Evolutionary conservation across 352 stramenopile genomes (phyloP).

Genomic region (Phytopythium montanum): DNA sequence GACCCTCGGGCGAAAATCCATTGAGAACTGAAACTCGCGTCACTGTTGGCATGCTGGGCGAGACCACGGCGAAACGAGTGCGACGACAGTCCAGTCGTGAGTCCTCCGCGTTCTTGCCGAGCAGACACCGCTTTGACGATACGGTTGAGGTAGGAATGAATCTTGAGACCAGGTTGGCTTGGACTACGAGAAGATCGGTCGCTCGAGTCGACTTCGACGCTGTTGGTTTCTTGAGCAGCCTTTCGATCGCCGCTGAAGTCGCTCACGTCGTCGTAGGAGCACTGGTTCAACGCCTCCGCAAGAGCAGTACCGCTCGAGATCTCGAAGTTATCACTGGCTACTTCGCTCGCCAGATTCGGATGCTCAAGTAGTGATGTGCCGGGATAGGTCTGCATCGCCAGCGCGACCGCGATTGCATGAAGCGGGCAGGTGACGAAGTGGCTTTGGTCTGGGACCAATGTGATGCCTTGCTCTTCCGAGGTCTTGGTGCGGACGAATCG

Average conservation of each 20-base stretch:
- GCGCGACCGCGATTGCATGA: constrained; percentile 10
- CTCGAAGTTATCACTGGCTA: not conserved
- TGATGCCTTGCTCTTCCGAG: constrained; percentile 18
- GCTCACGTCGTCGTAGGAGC: not conserved
- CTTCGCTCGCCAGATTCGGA: constrained; percentile 7
- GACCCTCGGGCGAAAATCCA: constrained; percentile 27
- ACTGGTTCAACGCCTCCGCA: constrained; percentile 4
- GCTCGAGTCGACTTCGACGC: no score
- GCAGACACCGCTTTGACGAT: constrained; percentile 7
- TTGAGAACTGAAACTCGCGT: constrained; percentile 9
- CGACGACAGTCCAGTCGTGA: constrained; percentile 11
- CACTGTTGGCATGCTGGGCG: constrained; percentile 17
- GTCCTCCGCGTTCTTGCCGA: not conserved
- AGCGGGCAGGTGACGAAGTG: constrained; percentile 12
- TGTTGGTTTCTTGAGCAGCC: not conserved
- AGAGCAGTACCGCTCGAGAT: not conserved
- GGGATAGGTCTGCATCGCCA: constrained; percentile 15
- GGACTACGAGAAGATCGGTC: not conserved
- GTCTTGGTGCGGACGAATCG: constrained; percentile 18
- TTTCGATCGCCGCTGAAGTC: not conserved
- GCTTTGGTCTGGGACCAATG: constrained; percentile 12
- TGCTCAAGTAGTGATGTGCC: constrained; percentile 2
- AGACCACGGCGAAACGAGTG: constrained; percentile 24
- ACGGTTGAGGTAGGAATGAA: constrained; percentile 17
- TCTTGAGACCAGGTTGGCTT: constrained; percentile 5